Evolutionary conservation across 2,329 filamentous ascomycete species (phyloP).

Genomic region (Beauveria varroae): DNA sequence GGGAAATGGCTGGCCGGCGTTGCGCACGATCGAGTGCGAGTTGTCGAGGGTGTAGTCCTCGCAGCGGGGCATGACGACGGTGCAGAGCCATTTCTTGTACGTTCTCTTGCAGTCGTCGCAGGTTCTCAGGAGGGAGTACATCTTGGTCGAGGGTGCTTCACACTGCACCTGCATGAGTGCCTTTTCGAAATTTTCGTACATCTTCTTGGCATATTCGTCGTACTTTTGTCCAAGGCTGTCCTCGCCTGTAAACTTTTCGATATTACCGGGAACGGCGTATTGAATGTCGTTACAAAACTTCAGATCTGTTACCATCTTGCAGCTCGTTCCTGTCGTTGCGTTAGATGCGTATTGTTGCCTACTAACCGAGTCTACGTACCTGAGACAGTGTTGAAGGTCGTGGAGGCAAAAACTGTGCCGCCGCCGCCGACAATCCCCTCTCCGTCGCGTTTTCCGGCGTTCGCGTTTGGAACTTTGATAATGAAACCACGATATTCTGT

Average conservation of each 20-base stretch:
- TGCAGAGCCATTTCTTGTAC: conserved; percentile 94
- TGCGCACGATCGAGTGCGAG: conserved; percentile 47
- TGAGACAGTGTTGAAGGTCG: conserved; percentile 70
- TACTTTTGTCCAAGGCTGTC: conserved; percentile 63
- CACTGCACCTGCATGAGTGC: conserved; percentile 80
- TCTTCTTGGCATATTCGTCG: conserved; percentile 61
- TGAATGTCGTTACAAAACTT: conserved; percentile 81
- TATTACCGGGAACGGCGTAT: conserved; percentile 84
- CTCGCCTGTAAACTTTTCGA: conserved; percentile 47
- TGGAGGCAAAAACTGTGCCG: conserved; percentile 63
- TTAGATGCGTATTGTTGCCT: neutral
- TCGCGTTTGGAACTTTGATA: conserved; percentile 49
- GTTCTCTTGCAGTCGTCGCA: conserved; percentile 71
- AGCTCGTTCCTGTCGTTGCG: conserved; percentile 58
- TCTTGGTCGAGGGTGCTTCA: conserved; percentile 62
- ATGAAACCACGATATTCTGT: conserved; percentile 68
- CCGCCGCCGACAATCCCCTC: conserved; percentile 55
- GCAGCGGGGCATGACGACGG: conserved; percentile 86
- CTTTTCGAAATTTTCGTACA: conserved; percentile 73
- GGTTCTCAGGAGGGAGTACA: conserved; percentile 71
- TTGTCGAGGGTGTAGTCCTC: conserved; percentile 63
- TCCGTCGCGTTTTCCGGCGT: conserved; percentile 30
- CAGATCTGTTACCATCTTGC: conserved; percentile 79
- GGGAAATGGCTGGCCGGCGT: conserved; percentile 61
- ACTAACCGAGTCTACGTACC: conserved; percentile 41